Conservation (phyloP, 257 asterid species). For the Datura wrightii region DNA sequence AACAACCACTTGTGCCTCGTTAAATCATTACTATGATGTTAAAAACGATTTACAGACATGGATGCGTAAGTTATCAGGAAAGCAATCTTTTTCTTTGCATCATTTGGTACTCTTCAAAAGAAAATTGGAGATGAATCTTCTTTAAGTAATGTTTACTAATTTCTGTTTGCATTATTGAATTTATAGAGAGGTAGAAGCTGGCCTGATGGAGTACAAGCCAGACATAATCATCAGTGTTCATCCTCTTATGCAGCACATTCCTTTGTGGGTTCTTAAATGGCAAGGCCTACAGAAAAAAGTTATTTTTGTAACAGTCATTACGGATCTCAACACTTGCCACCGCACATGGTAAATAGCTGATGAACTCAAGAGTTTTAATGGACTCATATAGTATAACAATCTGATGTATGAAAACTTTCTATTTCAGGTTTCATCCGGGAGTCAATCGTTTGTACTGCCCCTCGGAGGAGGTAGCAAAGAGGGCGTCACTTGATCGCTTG, state of each 20-base stretch:
- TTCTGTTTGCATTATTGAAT: background rate
- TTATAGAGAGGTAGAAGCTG: constrained; percentile 92
- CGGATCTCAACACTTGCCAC: constrained; percentile 92
- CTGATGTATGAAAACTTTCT: background rate
- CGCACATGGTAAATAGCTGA: constrained; percentile 73
- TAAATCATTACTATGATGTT: constrained; percentile 6
- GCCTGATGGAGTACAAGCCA: constrained; percentile 96
- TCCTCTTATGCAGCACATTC: constrained; percentile 99
- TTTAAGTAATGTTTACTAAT: constrained; percentile 17
- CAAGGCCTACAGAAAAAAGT: constrained; percentile 90
- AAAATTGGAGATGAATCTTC: background rate
- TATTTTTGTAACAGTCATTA: constrained; percentile 85
- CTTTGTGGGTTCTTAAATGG: constrained; percentile 97
- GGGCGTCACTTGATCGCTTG: constrained; percentile 79
- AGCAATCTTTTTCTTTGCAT: background rate
- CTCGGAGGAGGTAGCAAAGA: constrained; percentile 82
- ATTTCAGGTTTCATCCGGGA: constrained; percentile 84
- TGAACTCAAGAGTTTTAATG: background rate
- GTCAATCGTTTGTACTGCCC: constrained; percentile 91
- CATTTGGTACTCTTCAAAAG: background rate
- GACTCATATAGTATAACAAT: background rate
- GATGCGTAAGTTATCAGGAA: background rate
- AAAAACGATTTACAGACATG: background rate
- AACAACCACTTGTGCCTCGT: background rate
- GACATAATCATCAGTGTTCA: constrained; percentile 95